Conservation (phyloP, 2,329 filamentous ascomycete genomes). For the Dryadomyces quercus-mongolicae region DNA sequence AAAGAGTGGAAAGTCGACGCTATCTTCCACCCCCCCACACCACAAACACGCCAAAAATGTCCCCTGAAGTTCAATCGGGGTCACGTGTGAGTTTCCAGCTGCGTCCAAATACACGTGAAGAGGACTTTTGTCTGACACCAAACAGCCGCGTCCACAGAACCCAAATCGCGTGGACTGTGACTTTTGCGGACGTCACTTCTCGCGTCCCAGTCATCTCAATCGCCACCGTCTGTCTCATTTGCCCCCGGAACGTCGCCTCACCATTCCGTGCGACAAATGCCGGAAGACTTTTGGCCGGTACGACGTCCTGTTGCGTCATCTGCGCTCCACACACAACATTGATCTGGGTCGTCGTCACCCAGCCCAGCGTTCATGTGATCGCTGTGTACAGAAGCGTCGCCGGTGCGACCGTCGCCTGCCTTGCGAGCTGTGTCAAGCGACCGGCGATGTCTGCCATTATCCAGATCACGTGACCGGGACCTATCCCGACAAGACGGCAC, state of each 20-base stretch:
- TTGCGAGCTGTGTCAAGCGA: conserved; percentile 13
- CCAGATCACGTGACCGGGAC: not conserved
- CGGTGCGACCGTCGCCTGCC: conserved; percentile 16
- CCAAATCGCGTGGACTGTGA: conserved; percentile 8
- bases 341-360: conserved; percentile 9
- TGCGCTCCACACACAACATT: conserved; percentile 15
- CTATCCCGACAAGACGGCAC: not conserved
- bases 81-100: too few relatives aligned
- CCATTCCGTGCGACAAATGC: conserved; percentile 14
- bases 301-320: conserved; percentile 18
- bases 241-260: conserved; percentile 12
- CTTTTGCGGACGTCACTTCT: conserved; percentile 14
- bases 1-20: too few relatives aligned
- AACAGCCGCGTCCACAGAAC: not conserved
- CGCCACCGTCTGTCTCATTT: conserved; percentile 18
- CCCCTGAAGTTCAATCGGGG: too few relatives aligned
- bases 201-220: conserved; percentile 16
- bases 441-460: conserved; percentile 9
- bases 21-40: too few relatives aligned
- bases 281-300: conserved; percentile 14
- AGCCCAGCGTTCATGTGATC: conserved; percentile 16
- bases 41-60: too few relatives aligned
- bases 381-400: conserved; percentile 17
- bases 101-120: too few relatives aligned
- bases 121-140: not conserved